Conservation (phyloP, 495 filamentous ascomycete genomes). For the Lepidopterella palustris region DNA sequence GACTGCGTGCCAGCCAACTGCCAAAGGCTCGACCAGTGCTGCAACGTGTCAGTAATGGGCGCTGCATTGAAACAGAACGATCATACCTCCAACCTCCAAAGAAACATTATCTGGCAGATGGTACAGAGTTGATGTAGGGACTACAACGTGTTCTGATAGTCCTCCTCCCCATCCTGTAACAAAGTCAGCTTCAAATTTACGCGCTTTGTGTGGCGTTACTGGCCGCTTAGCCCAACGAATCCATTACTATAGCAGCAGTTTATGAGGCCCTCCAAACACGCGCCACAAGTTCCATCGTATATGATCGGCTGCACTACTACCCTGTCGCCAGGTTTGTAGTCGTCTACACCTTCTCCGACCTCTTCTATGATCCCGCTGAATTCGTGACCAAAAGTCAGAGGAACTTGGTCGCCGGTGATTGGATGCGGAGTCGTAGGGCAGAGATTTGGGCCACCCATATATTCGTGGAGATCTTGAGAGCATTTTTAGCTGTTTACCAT, state of each 20-base stretch:
- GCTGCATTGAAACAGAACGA: neutral
- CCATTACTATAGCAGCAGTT: conserved; percentile 55
- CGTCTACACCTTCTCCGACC: conserved; percentile 47
- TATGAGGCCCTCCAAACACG: conserved; percentile 45
- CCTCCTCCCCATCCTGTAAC: conserved; percentile 52
- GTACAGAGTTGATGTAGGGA: conserved; percentile 42
- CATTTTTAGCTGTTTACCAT: conserved; percentile 1
- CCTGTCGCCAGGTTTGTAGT: conserved; percentile 48
- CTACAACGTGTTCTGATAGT: conserved; percentile 50
- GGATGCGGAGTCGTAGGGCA: conserved; percentile 53
- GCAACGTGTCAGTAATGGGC: neutral
- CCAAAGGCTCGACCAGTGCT: conserved; percentile 56
- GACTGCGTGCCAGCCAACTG: conserved; percentile 64
- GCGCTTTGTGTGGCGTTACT: neutral
- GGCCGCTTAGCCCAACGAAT: conserved; percentile 54
- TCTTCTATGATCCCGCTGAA: conserved; percentile 56
- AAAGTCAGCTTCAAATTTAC: neutral
- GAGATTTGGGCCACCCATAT: conserved; percentile 49
- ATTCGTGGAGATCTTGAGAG: conserved; percentile 55
- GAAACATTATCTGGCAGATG: conserved; percentile 45
- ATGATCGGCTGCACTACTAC: conserved; percentile 56
- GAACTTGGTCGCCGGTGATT: conserved; percentile 50
- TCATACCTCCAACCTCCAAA: conserved; percentile 45
- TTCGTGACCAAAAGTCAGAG: conserved; percentile 57
- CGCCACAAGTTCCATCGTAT: conserved; percentile 49